Percentiles rank a stretch among this genome's conserved stretches.
Conservation (phyloP, 495 filamentous ascomycete species). For the Rhypophila decipiens region DNA sequence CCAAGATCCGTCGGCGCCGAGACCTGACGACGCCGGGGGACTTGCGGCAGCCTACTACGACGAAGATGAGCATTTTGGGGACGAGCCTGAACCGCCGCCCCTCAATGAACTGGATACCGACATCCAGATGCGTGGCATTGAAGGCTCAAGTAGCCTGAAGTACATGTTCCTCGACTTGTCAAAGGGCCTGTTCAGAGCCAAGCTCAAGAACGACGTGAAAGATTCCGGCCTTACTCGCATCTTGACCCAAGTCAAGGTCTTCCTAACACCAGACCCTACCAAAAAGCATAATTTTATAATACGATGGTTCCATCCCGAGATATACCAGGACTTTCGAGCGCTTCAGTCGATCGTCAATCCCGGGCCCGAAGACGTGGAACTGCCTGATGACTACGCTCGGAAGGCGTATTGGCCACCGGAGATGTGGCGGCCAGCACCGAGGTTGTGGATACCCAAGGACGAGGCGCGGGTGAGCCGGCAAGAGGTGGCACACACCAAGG, state of each 20-base stretch:
- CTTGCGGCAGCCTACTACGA: constrained; percentile 36
- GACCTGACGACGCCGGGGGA: constrained; percentile 11
- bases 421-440: constrained; percentile 51
- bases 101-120: constrained; percentile 23
- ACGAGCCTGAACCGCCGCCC: constrained; percentile 16
- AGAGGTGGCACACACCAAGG: constrained; percentile 54
- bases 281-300: constrained; percentile 34
- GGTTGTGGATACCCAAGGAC: constrained; percentile 67
- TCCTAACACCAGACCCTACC: constrained; percentile 15
- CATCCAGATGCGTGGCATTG: constrained; percentile 25
- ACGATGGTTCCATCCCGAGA: constrained; percentile 61
- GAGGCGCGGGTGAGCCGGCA: constrained; percentile 55
- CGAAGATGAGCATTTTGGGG: constrained; percentile 23
- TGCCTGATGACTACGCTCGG: constrained; percentile 48
- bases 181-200: constrained; percentile 13
- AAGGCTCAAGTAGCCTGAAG: constrained; percentile 26
- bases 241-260: constrained; percentile 16
- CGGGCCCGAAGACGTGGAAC: constrained; percentile 31
- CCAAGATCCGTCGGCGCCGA: constrained; percentile 17
- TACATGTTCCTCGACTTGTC: constrained; percentile 11
- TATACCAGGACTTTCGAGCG: constrained; percentile 55
- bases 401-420: constrained; percentile 64
- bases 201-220: constrained; percentile 12
- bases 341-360: constrained; percentile 53
- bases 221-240: constrained; percentile 16